Conservation (phyloP, 2,329 filamentous ascomycete species). For the Venturia pyrina region DNA sequence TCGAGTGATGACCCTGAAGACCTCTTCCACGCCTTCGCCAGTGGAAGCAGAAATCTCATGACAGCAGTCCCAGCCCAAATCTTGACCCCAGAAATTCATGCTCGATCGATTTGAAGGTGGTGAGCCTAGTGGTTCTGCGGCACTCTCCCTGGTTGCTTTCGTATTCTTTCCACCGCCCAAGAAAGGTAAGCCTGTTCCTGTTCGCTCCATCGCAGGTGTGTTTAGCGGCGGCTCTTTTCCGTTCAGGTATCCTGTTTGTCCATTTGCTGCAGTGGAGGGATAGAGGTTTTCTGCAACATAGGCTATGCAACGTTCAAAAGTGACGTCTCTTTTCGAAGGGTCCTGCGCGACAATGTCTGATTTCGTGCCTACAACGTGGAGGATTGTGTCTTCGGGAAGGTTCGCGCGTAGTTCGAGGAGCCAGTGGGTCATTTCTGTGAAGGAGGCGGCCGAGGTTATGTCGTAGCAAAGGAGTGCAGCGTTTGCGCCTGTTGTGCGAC, state of each 20-base stretch:
- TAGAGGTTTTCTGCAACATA: slow-evolving; percentile 90
- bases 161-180: background rate
- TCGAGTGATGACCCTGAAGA: slow-evolving; percentile 82
- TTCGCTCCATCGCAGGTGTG: slow-evolving; percentile 3
- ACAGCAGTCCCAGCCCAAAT: slow-evolving; percentile 92
- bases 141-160: background rate
- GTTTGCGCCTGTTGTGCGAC: slow-evolving; percentile 55
- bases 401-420: slow-evolving; percentile 74
- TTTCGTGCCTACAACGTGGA: slow-evolving; percentile 94
- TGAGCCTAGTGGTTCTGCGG: slow-evolving; percentile 8
- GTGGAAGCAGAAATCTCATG: slow-evolving; percentile 94
- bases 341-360: slow-evolving; percentile 83
- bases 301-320: slow-evolving; percentile 90
- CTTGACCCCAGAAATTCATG: slow-evolving; percentile 80
- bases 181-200: background rate
- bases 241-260: slow-evolving; percentile 33
- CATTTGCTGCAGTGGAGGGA: slow-evolving; percentile 53
- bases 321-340: slow-evolving; percentile 67
- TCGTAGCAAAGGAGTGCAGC: slow-evolving; percentile 91
- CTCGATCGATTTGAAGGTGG: slow-evolving; percentile 27
- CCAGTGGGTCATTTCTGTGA: slow-evolving; percentile 89
- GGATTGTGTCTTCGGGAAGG: slow-evolving; percentile 64
- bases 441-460: slow-evolving; percentile 78
- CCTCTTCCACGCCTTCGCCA: slow-evolving; percentile 91
- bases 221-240: slow-evolving; percentile 6